Conservation (phyloP, 2,329 filamentous ascomycete genomes). For the Remersonia thermophila region DNA sequence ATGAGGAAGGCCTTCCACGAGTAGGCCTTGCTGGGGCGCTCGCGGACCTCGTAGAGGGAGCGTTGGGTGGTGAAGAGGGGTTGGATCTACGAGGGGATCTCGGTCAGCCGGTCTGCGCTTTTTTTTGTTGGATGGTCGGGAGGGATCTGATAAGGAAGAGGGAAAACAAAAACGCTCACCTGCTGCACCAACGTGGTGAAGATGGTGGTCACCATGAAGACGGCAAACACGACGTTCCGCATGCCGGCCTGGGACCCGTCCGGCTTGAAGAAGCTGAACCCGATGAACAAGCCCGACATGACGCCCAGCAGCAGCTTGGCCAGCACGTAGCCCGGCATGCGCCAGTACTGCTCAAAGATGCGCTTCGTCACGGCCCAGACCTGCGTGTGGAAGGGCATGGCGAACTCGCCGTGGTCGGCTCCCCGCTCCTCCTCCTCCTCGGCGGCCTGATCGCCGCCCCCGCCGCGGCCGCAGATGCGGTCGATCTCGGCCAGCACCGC, state of each 20-base stretch:
- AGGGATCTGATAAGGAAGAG: background rate
- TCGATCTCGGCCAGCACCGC: conserved; percentile 50
- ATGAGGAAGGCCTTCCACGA: conserved; percentile 64
- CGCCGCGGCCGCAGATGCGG: conserved; percentile 32
- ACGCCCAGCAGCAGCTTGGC: conserved; percentile 52
- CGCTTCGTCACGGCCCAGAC: conserved; percentile 51
- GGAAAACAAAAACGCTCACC: conserved; percentile 21
- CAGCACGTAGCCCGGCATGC: conserved; percentile 66
- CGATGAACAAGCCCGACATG: conserved; percentile 56
- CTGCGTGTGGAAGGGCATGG: conserved; percentile 59
- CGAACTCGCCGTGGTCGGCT: conserved; percentile 47
- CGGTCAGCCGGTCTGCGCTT: too few relatives aligned
- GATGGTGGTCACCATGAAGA: conserved; percentile 66
- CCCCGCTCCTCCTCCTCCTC: background rate
- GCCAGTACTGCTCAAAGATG: conserved; percentile 76
- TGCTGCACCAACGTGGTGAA: conserved; percentile 60
- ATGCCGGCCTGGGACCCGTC: conserved; percentile 52
- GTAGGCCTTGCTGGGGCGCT: conserved; percentile 62
- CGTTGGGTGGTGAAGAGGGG: conserved; percentile 65
- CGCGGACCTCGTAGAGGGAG: conserved; percentile 63
- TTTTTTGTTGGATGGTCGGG: background rate
- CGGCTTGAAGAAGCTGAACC: conserved; percentile 54
- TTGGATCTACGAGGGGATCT: conserved; percentile 40
- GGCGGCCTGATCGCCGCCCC: conserved; percentile 9
- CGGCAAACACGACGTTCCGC: conserved; percentile 60